Evolutionary conservation across 1,284 basidiomycete genomes (phyloP), one percentile per base, ranked within the genome.

Genomic region (Irpex sp.): DNA sequence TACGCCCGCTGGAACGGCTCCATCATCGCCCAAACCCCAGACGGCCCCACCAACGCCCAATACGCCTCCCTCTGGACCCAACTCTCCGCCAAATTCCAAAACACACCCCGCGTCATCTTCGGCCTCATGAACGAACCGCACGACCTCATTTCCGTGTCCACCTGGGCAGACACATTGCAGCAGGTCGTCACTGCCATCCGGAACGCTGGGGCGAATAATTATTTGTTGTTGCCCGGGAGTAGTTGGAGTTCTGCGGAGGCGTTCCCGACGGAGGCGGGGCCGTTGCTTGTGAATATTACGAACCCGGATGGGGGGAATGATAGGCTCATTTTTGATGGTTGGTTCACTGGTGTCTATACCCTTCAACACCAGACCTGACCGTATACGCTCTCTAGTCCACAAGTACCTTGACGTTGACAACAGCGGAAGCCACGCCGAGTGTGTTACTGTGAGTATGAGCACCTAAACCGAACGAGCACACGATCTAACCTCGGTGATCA

Each of bases 241-340:
- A 72, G 74, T 72, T 78, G 67, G 64, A 67, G 71, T 63, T 78
- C 77, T 54, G 81, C 81, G 23, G 71, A 78, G 65, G 74, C 78
- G 5, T 75, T 83, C 66, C 79, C 80, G 9, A 81, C 76, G 1
- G 80, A 81, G 65, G 79, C 81, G 36, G 81, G 80, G 14, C 80
- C 81, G 5, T 67, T 70, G 56, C 75, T 86, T 37, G 72, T 81
- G 49, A 72, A 74, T 61, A 76, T 86, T 60, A 84, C 79, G 0
- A 82, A 86, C 68, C 82, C 83, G 10, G 73, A 74, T 39, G 79
- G 80, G 37, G 75, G 71, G 57, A 79, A 72, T 2, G 74, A 69
- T 69, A 81, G 80, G 68, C 75, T 86, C 37, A 72, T 86, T 66
- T 82, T 86, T 62, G 84, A 86, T 66, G 79, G 78, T 78, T 33